Evolutionary conservation across 2,329 filamentous ascomycete genomes (phyloP).

Genomic region (Paecilomyces fulvus): DNA sequence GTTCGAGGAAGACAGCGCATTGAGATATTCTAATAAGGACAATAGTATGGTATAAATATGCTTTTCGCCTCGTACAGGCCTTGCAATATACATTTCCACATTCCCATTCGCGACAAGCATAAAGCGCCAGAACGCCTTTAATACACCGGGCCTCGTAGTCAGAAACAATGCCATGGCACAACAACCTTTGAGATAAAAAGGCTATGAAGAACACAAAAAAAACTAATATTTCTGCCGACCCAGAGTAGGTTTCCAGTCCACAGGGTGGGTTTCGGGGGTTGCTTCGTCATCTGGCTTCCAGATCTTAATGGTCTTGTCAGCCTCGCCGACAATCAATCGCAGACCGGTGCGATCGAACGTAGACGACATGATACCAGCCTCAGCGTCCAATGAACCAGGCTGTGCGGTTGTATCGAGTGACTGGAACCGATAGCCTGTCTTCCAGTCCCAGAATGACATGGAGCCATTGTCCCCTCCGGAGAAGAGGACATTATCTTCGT

Average conservation of each 20-base stretch:
- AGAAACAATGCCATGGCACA: not conserved
- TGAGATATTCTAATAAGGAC: not conserved
- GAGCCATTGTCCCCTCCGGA: slow-evolving; percentile 93
- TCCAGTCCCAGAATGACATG: slow-evolving; percentile 99
- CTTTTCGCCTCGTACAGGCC: not conserved
- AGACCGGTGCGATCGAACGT: slow-evolving; percentile 86
- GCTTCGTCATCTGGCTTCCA: slow-evolving; percentile 93
- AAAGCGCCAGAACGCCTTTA: slow-evolving; percentile 6
- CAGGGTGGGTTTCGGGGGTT: slow-evolving; percentile 80
- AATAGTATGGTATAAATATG: not conserved
- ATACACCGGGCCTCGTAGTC: not conserved
- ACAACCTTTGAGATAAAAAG: not conserved
- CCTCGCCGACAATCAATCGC: slow-evolving; percentile 85
- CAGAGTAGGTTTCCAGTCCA: slow-evolving; percentile 83
- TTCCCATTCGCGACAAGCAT: not conserved
- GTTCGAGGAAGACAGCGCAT: not conserved
- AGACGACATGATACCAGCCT: slow-evolving; percentile 88
- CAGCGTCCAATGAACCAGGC: slow-evolving; percentile 86
- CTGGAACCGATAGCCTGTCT: slow-evolving; percentile 88
- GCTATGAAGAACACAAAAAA: slow-evolving; percentile 2
- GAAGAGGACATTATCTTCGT: slow-evolving; percentile 91
- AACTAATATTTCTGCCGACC: slow-evolving; percentile 64
- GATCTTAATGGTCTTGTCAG: slow-evolving; percentile 97
- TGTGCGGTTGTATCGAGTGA: slow-evolving; percentile 84
- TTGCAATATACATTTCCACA: not conserved